Conservation (phyloP, 257 asterid genomes). For the Haberlea rhodopensis region DNA sequence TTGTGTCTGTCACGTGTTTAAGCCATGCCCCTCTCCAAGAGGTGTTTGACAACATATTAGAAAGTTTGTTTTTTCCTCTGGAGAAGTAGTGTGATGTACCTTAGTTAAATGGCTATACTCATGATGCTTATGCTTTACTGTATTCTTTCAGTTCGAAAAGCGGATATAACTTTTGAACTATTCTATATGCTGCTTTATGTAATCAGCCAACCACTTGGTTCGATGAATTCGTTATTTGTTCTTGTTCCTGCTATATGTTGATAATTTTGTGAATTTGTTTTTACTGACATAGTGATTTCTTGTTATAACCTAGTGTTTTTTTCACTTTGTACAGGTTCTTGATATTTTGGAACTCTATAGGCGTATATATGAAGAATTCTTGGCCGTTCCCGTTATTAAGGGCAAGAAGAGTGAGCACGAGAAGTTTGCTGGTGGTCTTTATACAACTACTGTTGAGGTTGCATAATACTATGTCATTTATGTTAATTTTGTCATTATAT, state of each 20-base stretch:
- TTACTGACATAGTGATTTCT: background rate
- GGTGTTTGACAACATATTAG: background rate
- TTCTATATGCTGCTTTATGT: background rate
- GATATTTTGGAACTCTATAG: slow-evolving; percentile 81
- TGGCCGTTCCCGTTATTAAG: slow-evolving; percentile 85
- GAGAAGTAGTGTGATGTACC: background rate
- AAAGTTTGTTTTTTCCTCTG: too few relatives aligned
- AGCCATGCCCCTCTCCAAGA: too few relatives aligned
- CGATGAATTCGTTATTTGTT: background rate
- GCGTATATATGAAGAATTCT: slow-evolving; percentile 80
- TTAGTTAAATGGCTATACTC: background rate
- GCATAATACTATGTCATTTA: slow-evolving; percentile 13
- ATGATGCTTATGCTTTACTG: background rate
- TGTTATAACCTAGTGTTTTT: slow-evolving; percentile 2
- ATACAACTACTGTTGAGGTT: slow-evolving; percentile 92
- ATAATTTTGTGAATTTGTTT: background rate
- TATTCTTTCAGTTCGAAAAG: background rate
- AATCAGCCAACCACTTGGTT: background rate
- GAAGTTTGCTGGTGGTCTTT: slow-evolving; percentile 96
- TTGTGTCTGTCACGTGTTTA: too few relatives aligned
- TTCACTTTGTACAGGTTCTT: slow-evolving; percentile 52
- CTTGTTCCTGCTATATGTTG: background rate
- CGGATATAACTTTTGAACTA: background rate
- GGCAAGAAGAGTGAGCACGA: slow-evolving; percentile 92
- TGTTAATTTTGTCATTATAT: slow-evolving; percentile 18